Conservation (phyloP, 768 basidiomycete genomes). For the Boletus fagicola region DNA sequence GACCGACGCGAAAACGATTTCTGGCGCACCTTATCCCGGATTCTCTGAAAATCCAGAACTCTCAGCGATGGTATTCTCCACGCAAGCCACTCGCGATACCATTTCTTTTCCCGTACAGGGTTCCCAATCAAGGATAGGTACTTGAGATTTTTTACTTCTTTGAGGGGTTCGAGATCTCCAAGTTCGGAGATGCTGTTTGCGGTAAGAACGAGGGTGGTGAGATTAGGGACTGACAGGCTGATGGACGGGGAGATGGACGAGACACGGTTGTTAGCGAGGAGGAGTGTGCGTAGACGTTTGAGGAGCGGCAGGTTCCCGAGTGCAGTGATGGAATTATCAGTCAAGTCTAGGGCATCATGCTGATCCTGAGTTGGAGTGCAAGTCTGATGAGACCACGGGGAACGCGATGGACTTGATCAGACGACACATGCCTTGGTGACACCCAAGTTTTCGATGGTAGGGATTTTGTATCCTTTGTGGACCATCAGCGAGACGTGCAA, state of each 20-base stretch:
- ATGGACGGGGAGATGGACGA: conserved; percentile 78
- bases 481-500: conserved; percentile 13
- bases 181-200: conserved; percentile 79
- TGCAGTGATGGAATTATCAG: conserved; percentile 82
- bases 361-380: conserved; percentile 59
- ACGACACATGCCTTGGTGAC: conserved; percentile 69
- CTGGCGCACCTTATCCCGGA: conserved; percentile 86
- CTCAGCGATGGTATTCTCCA: conserved; percentile 84
- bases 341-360: conserved; percentile 91
- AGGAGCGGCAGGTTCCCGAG: conserved; percentile 87
- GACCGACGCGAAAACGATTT: conserved; percentile 24
- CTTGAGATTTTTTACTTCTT: conserved; percentile 69
- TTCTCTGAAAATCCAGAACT: conserved; percentile 93
- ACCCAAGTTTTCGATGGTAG: conserved; percentile 94
- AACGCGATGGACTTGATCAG: conserved; percentile 14
- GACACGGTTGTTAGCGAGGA: conserved; percentile 90
- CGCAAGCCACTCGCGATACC: conserved; percentile 95
- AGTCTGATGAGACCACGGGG: conserved; percentile 17
- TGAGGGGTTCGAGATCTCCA: conserved; percentile 82
- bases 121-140: conserved; percentile 78
- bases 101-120: conserved; percentile 87
- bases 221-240: conserved; percentile 80
- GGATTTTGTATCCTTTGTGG: conserved; percentile 82
- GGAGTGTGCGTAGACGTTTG: conserved; percentile 77
- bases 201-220: conserved; percentile 78